Evolutionary conservation across 371 early-diverging fungal genomes (phyloP).

Genomic region (Choanephora cucurbitarum): DNA sequence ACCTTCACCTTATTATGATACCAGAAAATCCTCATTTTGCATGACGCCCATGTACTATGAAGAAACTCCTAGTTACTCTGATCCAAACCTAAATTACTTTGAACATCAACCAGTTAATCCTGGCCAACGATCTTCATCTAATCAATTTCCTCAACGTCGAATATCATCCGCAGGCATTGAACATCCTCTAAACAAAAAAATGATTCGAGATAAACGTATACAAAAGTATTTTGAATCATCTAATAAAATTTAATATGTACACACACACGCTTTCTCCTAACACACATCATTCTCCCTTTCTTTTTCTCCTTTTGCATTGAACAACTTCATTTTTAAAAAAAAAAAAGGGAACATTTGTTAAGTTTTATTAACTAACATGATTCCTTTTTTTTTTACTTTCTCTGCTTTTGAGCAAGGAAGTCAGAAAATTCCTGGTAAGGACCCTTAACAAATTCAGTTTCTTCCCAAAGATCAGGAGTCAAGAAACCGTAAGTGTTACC

Average conservation of each 20-base stretch:
- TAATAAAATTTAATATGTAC: not conserved
- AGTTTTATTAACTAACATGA: no score
- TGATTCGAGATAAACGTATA: constrained; percentile 40
- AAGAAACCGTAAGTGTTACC: constrained; percentile 96
- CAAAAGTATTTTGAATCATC: constrained; percentile 31
- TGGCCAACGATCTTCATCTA: not conserved
- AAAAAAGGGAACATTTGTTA: no score
- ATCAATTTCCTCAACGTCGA: not conserved
- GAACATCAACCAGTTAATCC: not conserved
- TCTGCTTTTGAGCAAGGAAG: constrained; percentile 70
- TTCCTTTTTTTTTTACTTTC: constrained; percentile 40
- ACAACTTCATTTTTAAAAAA: no score
- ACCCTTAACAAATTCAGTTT: constrained; percentile 82
- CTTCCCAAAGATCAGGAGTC: constrained; percentile 96
- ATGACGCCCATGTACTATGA: constrained; percentile 22
- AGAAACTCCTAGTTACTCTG: constrained; percentile 9
- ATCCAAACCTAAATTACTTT: constrained; percentile 6
- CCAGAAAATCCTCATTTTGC: constrained; percentile 10
- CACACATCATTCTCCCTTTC: constrained; percentile 42
- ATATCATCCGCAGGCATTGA: constrained; percentile 18
- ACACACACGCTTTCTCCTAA: not conserved
- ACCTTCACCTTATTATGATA: constrained; percentile 6
- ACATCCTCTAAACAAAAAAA: constrained; percentile 37
- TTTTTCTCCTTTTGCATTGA: not conserved
- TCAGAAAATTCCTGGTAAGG: constrained; percentile 94